These are phyloP conservation scores for Blastobotrys buckinghamii DNA, from an alignment of 1,139 yeast species.

Conservation along the genomic window DNA sequence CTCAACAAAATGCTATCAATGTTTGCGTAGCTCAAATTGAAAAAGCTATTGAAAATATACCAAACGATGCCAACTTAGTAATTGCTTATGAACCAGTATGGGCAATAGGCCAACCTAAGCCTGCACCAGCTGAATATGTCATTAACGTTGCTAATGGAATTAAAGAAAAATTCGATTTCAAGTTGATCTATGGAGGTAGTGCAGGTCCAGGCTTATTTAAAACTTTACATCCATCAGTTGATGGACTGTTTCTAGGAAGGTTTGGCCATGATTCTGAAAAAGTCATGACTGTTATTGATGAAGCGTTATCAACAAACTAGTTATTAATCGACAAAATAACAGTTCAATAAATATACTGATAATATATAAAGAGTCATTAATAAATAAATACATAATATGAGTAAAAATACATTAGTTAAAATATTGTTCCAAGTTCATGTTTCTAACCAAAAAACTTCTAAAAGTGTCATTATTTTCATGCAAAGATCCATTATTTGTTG, in stretches of 20 bases:
- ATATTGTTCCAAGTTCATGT: constrained; percentile 24
- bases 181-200: constrained; percentile 28
- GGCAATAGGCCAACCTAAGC: constrained; percentile 69
- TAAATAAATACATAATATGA: background rate
- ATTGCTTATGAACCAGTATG: constrained; percentile 94
- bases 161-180: constrained; percentile 8
- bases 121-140: constrained; percentile 26
- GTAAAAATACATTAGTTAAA: constrained; percentile 4
- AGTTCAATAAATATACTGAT: background rate
- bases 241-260: constrained; percentile 28
- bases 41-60: constrained; percentile 58
- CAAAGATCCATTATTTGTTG: background rate
- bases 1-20: constrained; percentile 50
- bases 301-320: constrained; percentile 14
- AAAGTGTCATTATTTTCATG: constrained; percentile 17
- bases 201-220: constrained; percentile 28
- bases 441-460: constrained; percentile 20
- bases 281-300: constrained; percentile 21
- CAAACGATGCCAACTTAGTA: constrained; percentile 52
- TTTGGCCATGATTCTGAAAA: constrained; percentile 25
- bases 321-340: background rate
- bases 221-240: constrained; percentile 21
- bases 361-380: constrained; percentile 2
- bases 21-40: constrained; percentile 71
- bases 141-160: constrained; percentile 23